Conservation (phyloP, 2,329 filamentous ascomycete genomes). For the Aureobasidium musti region DNA sequence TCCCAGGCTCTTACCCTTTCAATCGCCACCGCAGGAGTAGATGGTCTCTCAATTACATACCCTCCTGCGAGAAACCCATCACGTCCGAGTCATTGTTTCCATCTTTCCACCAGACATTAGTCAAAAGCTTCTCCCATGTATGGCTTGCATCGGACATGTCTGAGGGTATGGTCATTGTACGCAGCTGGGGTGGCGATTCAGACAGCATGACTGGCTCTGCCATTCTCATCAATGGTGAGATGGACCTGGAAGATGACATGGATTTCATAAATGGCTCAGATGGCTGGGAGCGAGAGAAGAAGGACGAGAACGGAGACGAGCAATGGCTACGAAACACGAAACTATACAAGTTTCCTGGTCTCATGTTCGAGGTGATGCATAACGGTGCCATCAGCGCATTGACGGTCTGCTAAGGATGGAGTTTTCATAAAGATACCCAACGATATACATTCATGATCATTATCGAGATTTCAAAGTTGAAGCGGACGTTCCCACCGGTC, state of each 20-base stretch:
- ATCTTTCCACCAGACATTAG: conserved; percentile 69
- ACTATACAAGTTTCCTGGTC: conserved; percentile 86
- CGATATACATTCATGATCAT: neutral
- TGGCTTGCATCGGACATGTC: conserved; percentile 56
- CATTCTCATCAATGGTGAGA: conserved; percentile 39
- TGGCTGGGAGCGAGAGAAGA: conserved; percentile 39
- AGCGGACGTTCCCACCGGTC: neutral
- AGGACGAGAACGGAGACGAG: conserved; percentile 50
- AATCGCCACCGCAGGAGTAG: conserved; percentile 88
- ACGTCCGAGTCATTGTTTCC: conserved; percentile 77
- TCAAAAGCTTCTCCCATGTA: conserved; percentile 66
- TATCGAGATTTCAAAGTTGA: neutral
- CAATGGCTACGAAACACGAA: conserved; percentile 71
- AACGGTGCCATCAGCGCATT: conserved; percentile 87
- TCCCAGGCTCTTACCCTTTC: conserved; percentile 94
- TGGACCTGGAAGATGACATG: conserved; percentile 42
- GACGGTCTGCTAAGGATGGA: conserved; percentile 69
- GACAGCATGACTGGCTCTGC: conserved; percentile 39
- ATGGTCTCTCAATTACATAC: conserved; percentile 69
- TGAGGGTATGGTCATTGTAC: conserved; percentile 43
- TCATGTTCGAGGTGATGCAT: conserved; percentile 94
- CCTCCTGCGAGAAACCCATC: conserved; percentile 49
- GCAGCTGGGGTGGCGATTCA: conserved; percentile 40
- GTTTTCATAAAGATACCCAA: conserved; percentile 21
- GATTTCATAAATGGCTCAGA: conserved; percentile 35